phyloP scores from a whole-genome alignment of 352 stramenopile species.

The Saprolegnia parasitica region DNA sequence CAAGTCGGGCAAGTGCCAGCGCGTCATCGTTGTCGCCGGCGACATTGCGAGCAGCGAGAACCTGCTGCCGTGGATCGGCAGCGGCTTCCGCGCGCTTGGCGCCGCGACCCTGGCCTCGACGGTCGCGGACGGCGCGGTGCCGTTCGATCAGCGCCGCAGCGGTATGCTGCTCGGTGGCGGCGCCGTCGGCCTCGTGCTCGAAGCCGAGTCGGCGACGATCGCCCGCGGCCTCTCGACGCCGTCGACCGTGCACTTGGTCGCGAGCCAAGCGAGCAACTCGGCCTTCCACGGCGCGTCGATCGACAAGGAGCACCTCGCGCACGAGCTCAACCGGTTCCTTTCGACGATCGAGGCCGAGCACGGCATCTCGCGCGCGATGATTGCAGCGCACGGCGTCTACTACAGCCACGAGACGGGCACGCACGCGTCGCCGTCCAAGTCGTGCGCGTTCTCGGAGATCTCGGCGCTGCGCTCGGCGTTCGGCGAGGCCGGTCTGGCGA shows the following conservation, averaged over 20 bases:
- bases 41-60: conserved; percentile 88
- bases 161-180: conserved; percentile 94
- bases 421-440: conserved; percentile 88
- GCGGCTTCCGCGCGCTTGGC: conserved; percentile 92
- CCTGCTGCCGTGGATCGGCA: conserved; percentile 92
- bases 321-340: conserved; percentile 90
- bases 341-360: conserved; percentile 84
- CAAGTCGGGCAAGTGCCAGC: conserved; percentile 83
- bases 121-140: conserved; percentile 74
- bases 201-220: conserved; percentile 44
- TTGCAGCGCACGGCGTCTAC: conserved; percentile 92
- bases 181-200: conserved; percentile 76
- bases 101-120: conserved; percentile 84
- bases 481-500: conserved; percentile 58
- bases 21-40: conserved; percentile 93
- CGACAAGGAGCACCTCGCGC: conserved; percentile 90
- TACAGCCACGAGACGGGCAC: conserved; percentile 97
- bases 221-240: neutral
- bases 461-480: conserved; percentile 56
- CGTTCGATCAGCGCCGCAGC: conserved; percentile 90
- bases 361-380: conserved; percentile 86
- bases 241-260: conserved; percentile 72
- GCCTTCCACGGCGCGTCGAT: conserved; percentile 94
- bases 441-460: conserved; percentile 93
- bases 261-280: conserved; percentile 94